Conservation (phyloP, 2,329 filamentous ascomycete species). For the Didymella sp. region DNA sequence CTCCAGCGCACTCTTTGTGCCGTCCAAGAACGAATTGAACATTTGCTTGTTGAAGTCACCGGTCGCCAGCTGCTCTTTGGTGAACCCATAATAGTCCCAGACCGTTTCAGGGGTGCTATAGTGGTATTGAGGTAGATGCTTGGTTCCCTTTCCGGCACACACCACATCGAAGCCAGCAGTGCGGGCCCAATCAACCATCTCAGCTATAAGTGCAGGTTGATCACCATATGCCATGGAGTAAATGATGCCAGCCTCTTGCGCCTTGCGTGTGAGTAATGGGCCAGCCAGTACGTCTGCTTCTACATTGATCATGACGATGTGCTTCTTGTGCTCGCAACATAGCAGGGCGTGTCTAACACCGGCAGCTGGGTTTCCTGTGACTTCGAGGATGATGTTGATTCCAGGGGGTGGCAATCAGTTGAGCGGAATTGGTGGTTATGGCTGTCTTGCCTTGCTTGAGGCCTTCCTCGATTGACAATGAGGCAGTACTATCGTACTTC, state of each 20-base stretch:
- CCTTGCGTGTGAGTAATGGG: conserved; percentile 52
- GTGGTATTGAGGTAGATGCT: conserved; percentile 56
- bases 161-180: conserved; percentile 56
- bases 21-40: conserved; percentile 59
- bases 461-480: conserved; percentile 41
- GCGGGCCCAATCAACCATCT: conserved; percentile 55
- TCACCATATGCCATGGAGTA: conserved; percentile 59
- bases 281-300: conserved; percentile 56
- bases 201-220: conserved; percentile 55
- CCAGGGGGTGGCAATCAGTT: conserved; percentile 53
- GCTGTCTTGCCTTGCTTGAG: conserved; percentile 52
- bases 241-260: conserved; percentile 56
- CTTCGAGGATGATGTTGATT: conserved; percentile 56
- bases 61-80: conserved; percentile 52
- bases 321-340: conserved; percentile 58
- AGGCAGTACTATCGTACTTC: conserved; percentile 48
- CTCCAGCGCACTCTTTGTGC: conserved; percentile 57
- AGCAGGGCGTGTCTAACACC: conserved; percentile 53
- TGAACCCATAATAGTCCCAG: conserved; percentile 58
- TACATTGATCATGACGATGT: conserved; percentile 59
- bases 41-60: conserved; percentile 58
- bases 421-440: conserved; percentile 54
- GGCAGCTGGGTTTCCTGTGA: conserved; percentile 54
- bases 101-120: conserved; percentile 57
- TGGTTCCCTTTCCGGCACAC: conserved; percentile 57